Base-by-base conservation (phyloP, 805 yeast genomes). In the Cyberlindnera americana region DNA sequence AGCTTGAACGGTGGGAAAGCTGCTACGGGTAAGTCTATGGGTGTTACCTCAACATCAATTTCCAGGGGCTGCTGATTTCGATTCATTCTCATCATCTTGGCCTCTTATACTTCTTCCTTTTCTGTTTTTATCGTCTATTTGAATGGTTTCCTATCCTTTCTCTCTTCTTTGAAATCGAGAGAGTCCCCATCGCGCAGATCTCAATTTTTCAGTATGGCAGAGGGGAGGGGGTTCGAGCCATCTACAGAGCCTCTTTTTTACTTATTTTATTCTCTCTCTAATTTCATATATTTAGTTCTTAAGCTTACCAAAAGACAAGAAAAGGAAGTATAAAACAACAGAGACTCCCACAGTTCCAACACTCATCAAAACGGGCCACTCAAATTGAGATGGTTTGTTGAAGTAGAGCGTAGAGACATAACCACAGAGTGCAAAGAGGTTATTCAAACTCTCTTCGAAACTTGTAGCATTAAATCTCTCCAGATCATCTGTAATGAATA, bases 1-100 rank as follows among this genome's bases (percentile, higher is more conserved):
- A 84, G 69, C 45, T 75, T 74, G 61, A 83, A 83, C 2, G 90
- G 89, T 8, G 93, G 93, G 44, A 77, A 84, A 19, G 75, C 72
- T 15, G 84, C 83, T 8, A 83, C 73, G 3, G 86, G 86, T 4
- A 80, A 63, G 32, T 71, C 63, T 10, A 65, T 14, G 11, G 40
- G 37, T 9, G 31, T 10, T 4, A 32, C 17, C 13, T 41, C 43
- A 5, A 16, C 38, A 5, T 38, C 25, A 13, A 46, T 38, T 29
- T 43, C 47, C 12, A 42, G 23, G 4, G 37, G 30, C 1, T 33
- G 31, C 10, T 27, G 28, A 12, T 16, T 23, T 10, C 17, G 6
- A 19, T 4, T 27, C n/a, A 23, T 21, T 2, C 18, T 10, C 22
- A 10, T 7, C 23, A 21, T 21, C 23, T 21, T 21, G 6, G 23